A percentile compares a stretch with the other conserved stretches of the same genome.
Conservation (phyloP, 2,329 filamentous ascomycete genomes). For the Polychaeton citri region DNA sequence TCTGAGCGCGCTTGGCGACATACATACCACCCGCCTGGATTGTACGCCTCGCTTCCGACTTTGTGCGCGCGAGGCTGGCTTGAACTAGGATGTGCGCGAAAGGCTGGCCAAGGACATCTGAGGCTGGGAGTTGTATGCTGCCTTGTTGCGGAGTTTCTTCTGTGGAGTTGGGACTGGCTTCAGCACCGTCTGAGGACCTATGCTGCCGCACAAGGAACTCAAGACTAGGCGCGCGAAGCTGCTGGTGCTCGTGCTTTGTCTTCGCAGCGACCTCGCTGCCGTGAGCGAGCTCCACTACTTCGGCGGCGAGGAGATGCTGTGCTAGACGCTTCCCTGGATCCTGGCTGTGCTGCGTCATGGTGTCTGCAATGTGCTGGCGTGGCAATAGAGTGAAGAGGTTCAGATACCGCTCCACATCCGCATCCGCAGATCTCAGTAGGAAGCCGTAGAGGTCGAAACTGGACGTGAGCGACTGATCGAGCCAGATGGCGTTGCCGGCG, state of each 20-base stretch:
- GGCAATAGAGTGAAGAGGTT: constrained; percentile 87
- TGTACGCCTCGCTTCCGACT: constrained; percentile 17
- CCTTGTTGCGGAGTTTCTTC: constrained; percentile 16
- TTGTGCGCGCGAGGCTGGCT: constrained; percentile 18
- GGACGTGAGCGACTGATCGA: constrained; percentile 68
- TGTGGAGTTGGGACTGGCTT: neutral
- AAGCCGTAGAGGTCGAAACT: constrained; percentile 81
- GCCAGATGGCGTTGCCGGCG: constrained; percentile 86
- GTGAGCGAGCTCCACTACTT: constrained; percentile 71
- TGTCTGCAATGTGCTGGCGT: constrained; percentile 47
- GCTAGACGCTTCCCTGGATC: constrained; percentile 62
- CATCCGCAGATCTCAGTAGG: constrained; percentile 71
- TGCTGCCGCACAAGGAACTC: constrained; percentile 1
- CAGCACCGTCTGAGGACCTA: neutral
- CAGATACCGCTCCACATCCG: constrained; percentile 66
- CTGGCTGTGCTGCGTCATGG: constrained; percentile 54
- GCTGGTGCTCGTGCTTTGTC: constrained; percentile 45
- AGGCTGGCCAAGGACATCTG: constrained; percentile 13
- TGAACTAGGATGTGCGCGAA: constrained; percentile 18
- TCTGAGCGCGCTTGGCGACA: constrained; percentile 28
- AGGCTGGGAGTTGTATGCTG: constrained; percentile 15
- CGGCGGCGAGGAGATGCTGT: constrained; percentile 70
- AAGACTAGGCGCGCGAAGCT: constrained; percentile 23
- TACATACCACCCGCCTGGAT: constrained; percentile 21
- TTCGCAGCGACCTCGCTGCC: constrained; percentile 50